Percentiles rank a stretch among this genome's conserved stretches.
Conservation (phyloP, 164 flowering plant genomes). For the Litsea cubeba region DNA sequence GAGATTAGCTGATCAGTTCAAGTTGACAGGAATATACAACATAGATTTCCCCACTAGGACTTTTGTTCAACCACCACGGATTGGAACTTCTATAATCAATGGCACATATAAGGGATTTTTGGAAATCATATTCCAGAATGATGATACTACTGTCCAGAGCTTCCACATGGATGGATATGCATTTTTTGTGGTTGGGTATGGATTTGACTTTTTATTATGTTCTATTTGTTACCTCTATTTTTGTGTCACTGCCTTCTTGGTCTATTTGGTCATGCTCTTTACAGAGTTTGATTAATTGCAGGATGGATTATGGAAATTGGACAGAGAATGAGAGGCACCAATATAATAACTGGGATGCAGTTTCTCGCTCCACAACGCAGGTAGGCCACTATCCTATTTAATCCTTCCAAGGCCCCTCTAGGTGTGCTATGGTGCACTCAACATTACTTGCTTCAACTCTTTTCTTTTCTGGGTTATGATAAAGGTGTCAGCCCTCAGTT, state of each 20-base stretch:
- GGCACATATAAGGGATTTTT: conserved; percentile 87
- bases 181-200: conserved; percentile 93
- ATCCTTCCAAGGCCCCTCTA: not conserved
- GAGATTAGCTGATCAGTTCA: conserved; percentile 70
- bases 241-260: not conserved
- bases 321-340: conserved; percentile 70
- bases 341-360: conserved; percentile 82
- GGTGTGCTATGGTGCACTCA: not conserved
- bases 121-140: conserved; percentile 86
- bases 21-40: conserved; percentile 67
- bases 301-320: conserved; percentile 90
- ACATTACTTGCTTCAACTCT: not conserved
- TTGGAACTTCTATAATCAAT: conserved; percentile 77
- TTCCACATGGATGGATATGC: conserved; percentile 95
- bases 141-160: conserved; percentile 75
- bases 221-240: not conserved
- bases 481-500: not conserved
- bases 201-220: conserved; percentile 3
- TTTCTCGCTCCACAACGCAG: conserved; percentile 69
- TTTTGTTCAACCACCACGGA: conserved; percentile 49
- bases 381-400: conserved; percentile 20
- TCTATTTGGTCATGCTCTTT: not conserved
- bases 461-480: not conserved
- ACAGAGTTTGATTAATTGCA: conserved; percentile 23
- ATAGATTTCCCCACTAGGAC: conserved; percentile 81